Evolutionary conservation across 441 rosid species (phyloP).

Genomic region (Euphorbia corollata): DNA sequence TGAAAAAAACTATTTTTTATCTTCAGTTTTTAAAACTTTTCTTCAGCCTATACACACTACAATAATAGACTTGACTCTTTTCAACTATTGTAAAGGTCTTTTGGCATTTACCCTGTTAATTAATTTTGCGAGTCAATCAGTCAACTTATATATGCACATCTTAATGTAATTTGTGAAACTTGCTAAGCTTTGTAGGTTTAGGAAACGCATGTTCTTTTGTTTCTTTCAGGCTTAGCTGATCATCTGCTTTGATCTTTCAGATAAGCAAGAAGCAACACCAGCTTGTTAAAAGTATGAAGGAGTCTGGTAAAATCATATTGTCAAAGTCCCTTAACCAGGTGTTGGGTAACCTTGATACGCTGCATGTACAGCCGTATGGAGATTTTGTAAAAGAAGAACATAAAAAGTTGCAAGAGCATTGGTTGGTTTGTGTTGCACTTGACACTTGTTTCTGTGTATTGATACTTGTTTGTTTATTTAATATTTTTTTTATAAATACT

Average conservation of each 20-base stretch:
- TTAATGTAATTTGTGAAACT: not conserved
- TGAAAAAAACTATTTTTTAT: not conserved
- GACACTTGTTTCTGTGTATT: conserved; percentile 13
- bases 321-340: conserved; percentile 60
- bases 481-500: not conserved
- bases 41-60: not conserved
- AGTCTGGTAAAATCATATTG: conserved; percentile 70
- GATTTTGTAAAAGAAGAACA: conserved; percentile 81
- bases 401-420: conserved; percentile 74
- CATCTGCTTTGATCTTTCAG: conserved; percentile 33
- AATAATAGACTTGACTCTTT: not conserved
- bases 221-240: conserved; percentile 23
- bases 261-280: conserved; percentile 93
- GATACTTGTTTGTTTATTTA: conserved; percentile 21
- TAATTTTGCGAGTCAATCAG: not conserved
- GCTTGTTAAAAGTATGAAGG: conserved; percentile 81
- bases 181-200: conserved; percentile 1
- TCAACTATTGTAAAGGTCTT: conserved; percentile 8
- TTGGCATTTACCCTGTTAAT: not conserved
- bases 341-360: conserved; percentile 59
- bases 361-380: conserved; percentile 82
- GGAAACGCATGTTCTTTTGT: conserved; percentile 3
- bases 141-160: conserved; percentile 7
- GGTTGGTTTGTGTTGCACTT: conserved; percentile 49
- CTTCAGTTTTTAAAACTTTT: conserved; percentile 7